Conservation (phyloP, 2,329 filamentous ascomycete species). For the Penicillium glabrum region DNA sequence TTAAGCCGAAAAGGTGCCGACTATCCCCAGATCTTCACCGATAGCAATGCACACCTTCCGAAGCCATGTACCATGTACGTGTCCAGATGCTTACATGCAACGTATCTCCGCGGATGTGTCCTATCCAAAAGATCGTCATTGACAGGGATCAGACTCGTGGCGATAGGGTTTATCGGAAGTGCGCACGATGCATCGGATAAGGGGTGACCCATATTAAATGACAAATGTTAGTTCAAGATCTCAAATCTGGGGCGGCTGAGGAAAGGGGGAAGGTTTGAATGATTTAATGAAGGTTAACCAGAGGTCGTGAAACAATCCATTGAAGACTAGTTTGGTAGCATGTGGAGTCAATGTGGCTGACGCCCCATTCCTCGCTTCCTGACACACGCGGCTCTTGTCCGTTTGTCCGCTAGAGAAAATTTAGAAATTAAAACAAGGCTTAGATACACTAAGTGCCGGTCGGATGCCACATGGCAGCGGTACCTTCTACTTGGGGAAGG, state of each 20-base stretch:
- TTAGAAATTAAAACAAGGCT: background rate
- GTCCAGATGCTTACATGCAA: background rate
- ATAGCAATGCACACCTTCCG: background rate
- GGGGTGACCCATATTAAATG: background rate
- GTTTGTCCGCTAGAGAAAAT: background rate
- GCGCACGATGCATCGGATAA: slow-evolving; percentile 3
- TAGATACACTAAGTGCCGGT: background rate
- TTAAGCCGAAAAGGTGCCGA: background rate
- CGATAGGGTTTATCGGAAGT: slow-evolving; percentile 7
- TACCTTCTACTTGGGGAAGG: background rate
- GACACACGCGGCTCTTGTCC: slow-evolving; percentile 1
- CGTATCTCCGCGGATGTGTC: background rate
- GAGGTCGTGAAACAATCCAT: background rate
- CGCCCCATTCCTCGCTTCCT: background rate
- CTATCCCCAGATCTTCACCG: background rate
- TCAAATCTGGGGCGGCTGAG: background rate
- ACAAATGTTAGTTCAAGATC: background rate
- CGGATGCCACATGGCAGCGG: background rate
- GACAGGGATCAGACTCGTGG: slow-evolving; percentile 9
- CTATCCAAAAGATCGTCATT: background rate
- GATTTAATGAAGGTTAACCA: background rate
- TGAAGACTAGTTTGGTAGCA: background rate
- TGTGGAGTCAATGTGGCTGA: slow-evolving; percentile 1
- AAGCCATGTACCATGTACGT: background rate
- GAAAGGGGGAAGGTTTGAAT: background rate